These are phyloP conservation scores for Keqinozyma sinolaborantium DNA, from an alignment of 1,139 yeast species.

Conservation along the genomic window DNA sequence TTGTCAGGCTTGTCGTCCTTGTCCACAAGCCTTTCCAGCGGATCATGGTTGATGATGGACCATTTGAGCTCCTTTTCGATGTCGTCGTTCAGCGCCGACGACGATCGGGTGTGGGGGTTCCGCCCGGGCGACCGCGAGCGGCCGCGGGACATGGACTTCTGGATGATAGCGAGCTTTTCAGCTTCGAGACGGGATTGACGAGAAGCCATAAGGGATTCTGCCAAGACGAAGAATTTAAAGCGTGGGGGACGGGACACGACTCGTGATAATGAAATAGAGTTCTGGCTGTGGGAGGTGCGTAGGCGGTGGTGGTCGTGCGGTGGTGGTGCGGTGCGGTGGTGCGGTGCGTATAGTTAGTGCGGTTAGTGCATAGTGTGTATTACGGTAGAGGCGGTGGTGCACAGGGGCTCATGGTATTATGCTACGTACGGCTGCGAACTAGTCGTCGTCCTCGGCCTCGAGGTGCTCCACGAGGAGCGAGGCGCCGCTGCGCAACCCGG, in stretches of 20 bases:
- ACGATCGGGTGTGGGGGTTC: constrained; percentile 28
- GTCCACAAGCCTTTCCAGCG: constrained; percentile 47
- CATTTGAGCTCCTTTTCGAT: constrained; percentile 38
- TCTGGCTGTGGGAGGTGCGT: background rate
- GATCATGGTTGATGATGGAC: constrained; percentile 53
- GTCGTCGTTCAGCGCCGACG: constrained; percentile 37
- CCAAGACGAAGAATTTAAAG: background rate
- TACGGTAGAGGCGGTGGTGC: too few species aligned
- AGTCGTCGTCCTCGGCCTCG: background rate
- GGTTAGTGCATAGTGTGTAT: too few species aligned
- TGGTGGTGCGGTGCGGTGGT: background rate
- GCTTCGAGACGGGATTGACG: constrained; percentile 43
- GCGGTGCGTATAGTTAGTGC: too few species aligned
- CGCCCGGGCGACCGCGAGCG: constrained; percentile 37
- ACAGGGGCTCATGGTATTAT: too few species aligned
- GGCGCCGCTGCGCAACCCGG: constrained; percentile 35
- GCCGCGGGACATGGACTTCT: constrained; percentile 38
- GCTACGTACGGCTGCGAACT: too few species aligned
- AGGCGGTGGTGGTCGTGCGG: background rate
- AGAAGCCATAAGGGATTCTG: constrained; percentile 13
- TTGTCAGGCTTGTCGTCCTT: constrained; percentile 10
- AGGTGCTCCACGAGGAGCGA: constrained; percentile 35
- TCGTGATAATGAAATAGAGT: background rate
- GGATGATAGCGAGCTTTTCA: constrained; percentile 40
- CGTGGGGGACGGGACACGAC: too few species aligned